phyloP scores from a whole-genome alignment of 129 eudicot genomes.

The Artemisia tridentata region DNA sequence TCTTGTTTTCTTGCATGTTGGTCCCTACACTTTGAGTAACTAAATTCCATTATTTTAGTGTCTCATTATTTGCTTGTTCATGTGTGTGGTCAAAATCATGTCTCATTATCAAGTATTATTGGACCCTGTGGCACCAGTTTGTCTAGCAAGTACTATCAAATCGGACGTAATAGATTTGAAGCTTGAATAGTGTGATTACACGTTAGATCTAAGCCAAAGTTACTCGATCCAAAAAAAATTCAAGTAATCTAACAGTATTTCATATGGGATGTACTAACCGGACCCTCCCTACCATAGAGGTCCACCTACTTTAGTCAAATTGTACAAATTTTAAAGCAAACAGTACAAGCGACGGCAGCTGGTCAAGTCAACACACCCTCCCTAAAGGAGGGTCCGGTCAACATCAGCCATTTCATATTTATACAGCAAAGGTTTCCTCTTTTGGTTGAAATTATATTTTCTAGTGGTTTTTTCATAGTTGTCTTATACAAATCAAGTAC shows the following conservation, averaged over 20 bases:
- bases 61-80: neutral
- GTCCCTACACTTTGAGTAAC: constrained; percentile 15
- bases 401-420: neutral
- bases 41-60: constrained; percentile 19
- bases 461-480: too few relatives aligned
- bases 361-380: too few relatives aligned
- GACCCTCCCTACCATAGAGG: too few relatives aligned
- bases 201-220: neutral
- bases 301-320: too few relatives aligned
- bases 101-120: constrained; percentile 18
- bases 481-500: too few relatives aligned
- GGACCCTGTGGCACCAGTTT: constrained; percentile 22
- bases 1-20: constrained; percentile 3
- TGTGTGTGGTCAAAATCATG: constrained; percentile 25
- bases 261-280: too few relatives aligned
- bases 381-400: too few relatives aligned
- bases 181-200: neutral
- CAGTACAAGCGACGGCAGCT: too few relatives aligned
- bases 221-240: neutral
- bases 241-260: neutral
- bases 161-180: neutral
- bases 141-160: constrained; percentile 1
- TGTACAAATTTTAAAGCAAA: too few relatives aligned
- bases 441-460: too few relatives aligned
- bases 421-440: too few relatives aligned